Base-by-base conservation (phyloP, 1,284 basidiomycete genomes). In the Thecaphora frezii region DNA sequence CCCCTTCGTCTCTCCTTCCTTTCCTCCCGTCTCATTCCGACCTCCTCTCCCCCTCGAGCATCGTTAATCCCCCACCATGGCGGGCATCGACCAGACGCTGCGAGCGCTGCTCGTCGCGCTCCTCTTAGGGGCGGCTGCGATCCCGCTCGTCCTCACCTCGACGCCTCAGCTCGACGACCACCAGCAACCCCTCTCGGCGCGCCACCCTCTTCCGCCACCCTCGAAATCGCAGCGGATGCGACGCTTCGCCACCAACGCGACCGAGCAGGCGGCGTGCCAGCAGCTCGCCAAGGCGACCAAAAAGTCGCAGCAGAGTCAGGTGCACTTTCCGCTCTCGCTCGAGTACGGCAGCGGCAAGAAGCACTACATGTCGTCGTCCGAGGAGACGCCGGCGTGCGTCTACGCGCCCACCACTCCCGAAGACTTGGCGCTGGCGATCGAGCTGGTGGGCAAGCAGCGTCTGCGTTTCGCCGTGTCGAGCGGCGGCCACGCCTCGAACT, bases 401-500 rank as follows among this genome's bases (percentile, higher is more conserved):
- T 65, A 57, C 24, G 38, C 58, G 7, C 69, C 69, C 1, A 58
- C 56, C 1, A 51, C 56, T 2, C 54, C 69, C 9, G 46, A 49
- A n/a, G 66, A 72, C 23, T 45, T 72, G 19, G 48, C 69, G 4
- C 48, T 48, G 9, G 57, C 55, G 10, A 59, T 72, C 51, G 68
- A 67, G 46, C 28, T 70, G 16, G 63, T 72, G n/a, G 69, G 63
- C 16, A 38, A 26, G 45, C 48, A 49, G 46, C 66, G 67, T 24
- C 51, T 68, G 16, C 58, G 58, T n/a, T 72, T 68, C 30, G 69
- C 64, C n/a, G 46, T 72, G 33, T 46, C 52, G 10, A 50, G 46
- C 21, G 69, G 64, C 22, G 57, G 58, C 13, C 69, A 72, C 51
- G 66, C 69, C 22, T 59, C 58, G 42, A 72, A 72, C 54, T 51